phyloP scores from a whole-genome alignment of 2,329 filamentous ascomycete species.

The Neonectria punicea region DNA sequence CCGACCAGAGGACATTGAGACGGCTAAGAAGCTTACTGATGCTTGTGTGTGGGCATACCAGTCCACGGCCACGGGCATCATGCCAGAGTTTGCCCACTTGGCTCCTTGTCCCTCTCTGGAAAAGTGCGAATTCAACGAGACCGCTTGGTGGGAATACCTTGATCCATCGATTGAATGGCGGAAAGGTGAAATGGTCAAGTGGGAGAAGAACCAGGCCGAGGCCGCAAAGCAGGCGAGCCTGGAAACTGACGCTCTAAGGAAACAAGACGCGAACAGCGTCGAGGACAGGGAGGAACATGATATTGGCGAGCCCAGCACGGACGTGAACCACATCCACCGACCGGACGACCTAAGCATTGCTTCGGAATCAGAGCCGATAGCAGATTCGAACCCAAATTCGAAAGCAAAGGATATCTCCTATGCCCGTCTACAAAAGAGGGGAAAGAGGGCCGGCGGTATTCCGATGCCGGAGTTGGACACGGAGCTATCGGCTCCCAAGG shows the following conservation, averaged over 20 bases:
- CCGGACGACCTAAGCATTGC: conserved; percentile 17
- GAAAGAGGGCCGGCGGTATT: conserved; percentile 39
- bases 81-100: conserved; percentile 65
- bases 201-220: conserved; percentile 54
- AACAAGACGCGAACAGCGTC: conserved; percentile 8
- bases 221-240: conserved; percentile 11
- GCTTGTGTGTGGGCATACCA: conserved; percentile 78
- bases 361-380: conserved; percentile 9
- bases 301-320: not conserved
- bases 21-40: conserved; percentile 71
- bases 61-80: conserved; percentile 68
- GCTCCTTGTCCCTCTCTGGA: conserved; percentile 58
- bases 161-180: conserved; percentile 59
- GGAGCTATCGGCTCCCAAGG: conserved; percentile 32
- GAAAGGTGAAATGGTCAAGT: conserved; percentile 55
- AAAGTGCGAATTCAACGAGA: conserved; percentile 63
- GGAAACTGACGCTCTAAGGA: not conserved
- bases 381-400: conserved; percentile 5
- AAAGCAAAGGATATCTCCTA: conserved; percentile 13
- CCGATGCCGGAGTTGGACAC: conserved; percentile 39
- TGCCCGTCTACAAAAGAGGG: conserved; percentile 4
- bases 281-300: not conserved
- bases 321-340: not conserved
- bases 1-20: conserved; percentile 68
- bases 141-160: conserved; percentile 59